phyloP scores from a whole-genome alignment of 805 yeast genomes.

The Cyberlindnera subsufficiens region DNA sequence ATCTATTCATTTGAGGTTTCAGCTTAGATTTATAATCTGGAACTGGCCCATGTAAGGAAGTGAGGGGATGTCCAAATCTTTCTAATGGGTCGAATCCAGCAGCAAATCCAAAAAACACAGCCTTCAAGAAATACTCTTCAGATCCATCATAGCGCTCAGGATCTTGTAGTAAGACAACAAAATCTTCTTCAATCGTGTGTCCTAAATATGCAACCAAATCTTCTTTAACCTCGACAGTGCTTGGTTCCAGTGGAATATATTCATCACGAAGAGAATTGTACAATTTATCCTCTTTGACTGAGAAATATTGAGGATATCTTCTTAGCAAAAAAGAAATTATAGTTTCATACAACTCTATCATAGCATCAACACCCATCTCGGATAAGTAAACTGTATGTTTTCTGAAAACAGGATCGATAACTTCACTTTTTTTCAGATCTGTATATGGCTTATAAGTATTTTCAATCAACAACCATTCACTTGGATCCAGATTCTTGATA shows the following conservation, averaged over 20 bases:
- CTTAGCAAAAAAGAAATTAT: no score
- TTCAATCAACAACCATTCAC: conserved; percentile 59
- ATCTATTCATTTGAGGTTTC: conserved; percentile 58
- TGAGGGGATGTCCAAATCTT: conserved; percentile 47
- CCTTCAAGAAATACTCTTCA: conserved; percentile 55
- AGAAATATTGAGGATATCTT: conserved; percentile 21
- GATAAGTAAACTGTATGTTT: conserved; percentile 31
- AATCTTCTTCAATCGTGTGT: conserved; percentile 29
- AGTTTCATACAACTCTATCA: conserved; percentile 17
- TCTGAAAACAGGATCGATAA: conserved; percentile 26
- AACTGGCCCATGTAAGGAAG: conserved; percentile 64
- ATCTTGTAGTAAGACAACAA: conserved; percentile 42
- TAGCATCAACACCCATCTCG: conserved; percentile 17
- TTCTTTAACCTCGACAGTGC: conserved; percentile 12
- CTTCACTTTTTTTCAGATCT: conserved; percentile 30
- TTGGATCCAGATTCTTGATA: conserved; percentile 38
- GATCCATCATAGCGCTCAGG: conserved; percentile 29
- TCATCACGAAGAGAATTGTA: conserved; percentile 21
- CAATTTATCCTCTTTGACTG: conserved; percentile 15
- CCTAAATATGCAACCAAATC: conserved; percentile 8
- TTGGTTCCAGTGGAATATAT: conserved; percentile 19
- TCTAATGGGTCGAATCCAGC: conserved; percentile 65
- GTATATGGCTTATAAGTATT: conserved; percentile 46
- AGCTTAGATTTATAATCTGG: conserved; percentile 58
- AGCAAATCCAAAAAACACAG: conserved; percentile 58